These are phyloP conservation scores for Cryptococcus maquisensis DNA, from an alignment of 1,284 basidiomycete genomes.

Conservation along the genomic window DNA sequence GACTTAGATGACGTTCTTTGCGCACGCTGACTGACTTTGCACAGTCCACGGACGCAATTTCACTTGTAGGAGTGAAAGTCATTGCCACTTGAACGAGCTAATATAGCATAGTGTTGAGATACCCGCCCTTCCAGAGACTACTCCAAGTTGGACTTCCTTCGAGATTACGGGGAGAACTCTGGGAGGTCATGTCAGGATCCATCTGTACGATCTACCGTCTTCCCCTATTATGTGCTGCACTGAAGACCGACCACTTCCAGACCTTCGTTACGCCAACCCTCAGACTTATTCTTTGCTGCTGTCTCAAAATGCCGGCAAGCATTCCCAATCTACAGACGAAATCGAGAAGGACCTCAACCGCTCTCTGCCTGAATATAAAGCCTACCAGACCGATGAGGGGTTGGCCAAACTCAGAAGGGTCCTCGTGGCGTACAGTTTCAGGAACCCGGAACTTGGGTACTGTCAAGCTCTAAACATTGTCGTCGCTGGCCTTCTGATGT, in stretches of 20 bases:
- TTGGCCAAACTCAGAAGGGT: conserved; percentile 82
- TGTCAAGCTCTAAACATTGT: conserved; percentile 85
- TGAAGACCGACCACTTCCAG: conserved; percentile 13
- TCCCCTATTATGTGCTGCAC: background rate
- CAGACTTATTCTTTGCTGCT: conserved; percentile 79
- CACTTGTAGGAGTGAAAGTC: conserved; percentile 33
- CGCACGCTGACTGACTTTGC: background rate
- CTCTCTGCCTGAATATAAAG: conserved; percentile 88
- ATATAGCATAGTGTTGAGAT: conserved; percentile 65
- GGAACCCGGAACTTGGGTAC: conserved; percentile 86
- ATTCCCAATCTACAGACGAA: conserved; percentile 89
- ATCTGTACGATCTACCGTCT: conserved; percentile 53
- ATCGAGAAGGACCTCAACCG: conserved; percentile 98
- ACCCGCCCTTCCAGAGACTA: conserved; percentile 92
- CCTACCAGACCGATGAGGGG: conserved; percentile 84
- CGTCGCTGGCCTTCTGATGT: conserved; percentile 40
- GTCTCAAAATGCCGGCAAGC: conserved; percentile 71
- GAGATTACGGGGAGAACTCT: conserved; percentile 91
- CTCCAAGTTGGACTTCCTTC: conserved; percentile 97
- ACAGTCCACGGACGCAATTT: conserved; percentile 48
- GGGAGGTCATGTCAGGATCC: conserved; percentile 95
- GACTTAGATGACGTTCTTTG: background rate
- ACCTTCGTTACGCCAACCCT: conserved; percentile 81
- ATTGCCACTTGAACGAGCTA: background rate
- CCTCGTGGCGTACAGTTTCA: conserved; percentile 93